Base-by-base conservation (phyloP, 2,329 filamentous ascomycete species). In the Byssoonygena ceratinophila region DNA sequence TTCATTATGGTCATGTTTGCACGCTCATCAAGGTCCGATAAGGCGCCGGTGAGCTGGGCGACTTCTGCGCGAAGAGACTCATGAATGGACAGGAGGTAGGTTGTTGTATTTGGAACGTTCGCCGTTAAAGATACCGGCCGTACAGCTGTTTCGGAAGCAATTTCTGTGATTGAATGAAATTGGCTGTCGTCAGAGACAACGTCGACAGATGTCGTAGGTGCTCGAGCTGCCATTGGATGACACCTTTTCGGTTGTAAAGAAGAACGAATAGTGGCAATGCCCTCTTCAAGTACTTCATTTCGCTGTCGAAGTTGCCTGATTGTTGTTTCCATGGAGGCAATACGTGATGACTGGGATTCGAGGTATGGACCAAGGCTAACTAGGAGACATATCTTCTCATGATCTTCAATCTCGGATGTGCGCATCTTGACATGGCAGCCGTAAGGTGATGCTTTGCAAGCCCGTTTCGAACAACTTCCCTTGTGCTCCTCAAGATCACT, bases 1-100 rank as follows among this genome's bases (percentile, higher is more conserved):
- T 81, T 83, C 67, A 82, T 74, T 37, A 80, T 75, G 54, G 79
- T 75, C 78, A 83, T 80, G 63, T 72, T 80, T 34, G 77, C 75
- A 32, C 79, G 75, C 44, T 76, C 78, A 56, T 83, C 80, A 39
- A 82, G 70, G 52, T 82, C 79, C 2, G 74, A 73, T 8, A 83
- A 68, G 2, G 76, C 75, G 48, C 74, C 71, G 12, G 74, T 73
- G 25, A 81, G 69, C 46, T 78, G 76, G 16, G 68, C 68, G 46
- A 82, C 74, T 61, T 82, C 79, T 41, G 80, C 77, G 11, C 80
- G 76, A 16, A 83, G 70, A 20, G 74, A 76, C 59, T 82, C 79
- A 60, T 82, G 79, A 46, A 82, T 72, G 1, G 76, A 78, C 23
- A 82, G 73, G 1, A 83, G 71, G 58, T 82, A 80, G 49, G 78